Conservation (phyloP, 2,329 filamentous ascomycete species). For the Colletotrichum sojae region DNA sequence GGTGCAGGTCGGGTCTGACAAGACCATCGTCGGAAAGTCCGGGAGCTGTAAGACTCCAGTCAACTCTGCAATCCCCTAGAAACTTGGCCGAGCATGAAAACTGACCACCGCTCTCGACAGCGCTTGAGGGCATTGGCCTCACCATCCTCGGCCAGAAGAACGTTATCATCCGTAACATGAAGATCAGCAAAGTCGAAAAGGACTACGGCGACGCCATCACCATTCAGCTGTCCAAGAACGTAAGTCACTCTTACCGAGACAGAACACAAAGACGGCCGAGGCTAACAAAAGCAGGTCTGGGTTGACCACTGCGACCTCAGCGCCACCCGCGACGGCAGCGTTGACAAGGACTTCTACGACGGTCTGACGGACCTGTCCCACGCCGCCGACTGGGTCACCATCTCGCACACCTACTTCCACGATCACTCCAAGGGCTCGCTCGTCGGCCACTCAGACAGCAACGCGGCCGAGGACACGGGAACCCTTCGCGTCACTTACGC, state of each 20-base stretch:
- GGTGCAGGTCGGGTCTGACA: slow-evolving; percentile 57
- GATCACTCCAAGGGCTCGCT: slow-evolving; percentile 72
- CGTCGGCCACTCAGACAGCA: slow-evolving; percentile 69
- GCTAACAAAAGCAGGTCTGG: slow-evolving; percentile 57
- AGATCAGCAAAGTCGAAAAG: slow-evolving; percentile 67
- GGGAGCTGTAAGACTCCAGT: slow-evolving; percentile 41
- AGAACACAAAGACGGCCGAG: no score
- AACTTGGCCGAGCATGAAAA: background rate
- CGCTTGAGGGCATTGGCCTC: slow-evolving; percentile 60
- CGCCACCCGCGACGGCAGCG: slow-evolving; percentile 58
- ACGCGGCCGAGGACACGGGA: slow-evolving; percentile 68
- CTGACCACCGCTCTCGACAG: background rate
- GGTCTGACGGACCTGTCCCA: slow-evolving; percentile 73
- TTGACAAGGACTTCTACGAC: slow-evolving; percentile 77
- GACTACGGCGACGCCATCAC: slow-evolving; percentile 69
- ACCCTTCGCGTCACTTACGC: slow-evolving; percentile 72
- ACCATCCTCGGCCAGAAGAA: slow-evolving; percentile 65
- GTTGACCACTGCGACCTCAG: slow-evolving; percentile 75
- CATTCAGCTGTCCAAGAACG: slow-evolving; percentile 66
- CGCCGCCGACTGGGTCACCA: slow-evolving; percentile 70
- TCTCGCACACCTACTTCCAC: slow-evolving; percentile 50
- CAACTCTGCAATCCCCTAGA: background rate
- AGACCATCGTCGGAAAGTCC: slow-evolving; percentile 55
- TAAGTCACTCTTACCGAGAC: no score
- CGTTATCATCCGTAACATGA: slow-evolving; percentile 72